A percentile compares a stretch with the other conserved stretches of the same genome.
Conservation (phyloP, 2,329 filamentous ascomycete genomes). For the Penicillium occitanis region DNA sequence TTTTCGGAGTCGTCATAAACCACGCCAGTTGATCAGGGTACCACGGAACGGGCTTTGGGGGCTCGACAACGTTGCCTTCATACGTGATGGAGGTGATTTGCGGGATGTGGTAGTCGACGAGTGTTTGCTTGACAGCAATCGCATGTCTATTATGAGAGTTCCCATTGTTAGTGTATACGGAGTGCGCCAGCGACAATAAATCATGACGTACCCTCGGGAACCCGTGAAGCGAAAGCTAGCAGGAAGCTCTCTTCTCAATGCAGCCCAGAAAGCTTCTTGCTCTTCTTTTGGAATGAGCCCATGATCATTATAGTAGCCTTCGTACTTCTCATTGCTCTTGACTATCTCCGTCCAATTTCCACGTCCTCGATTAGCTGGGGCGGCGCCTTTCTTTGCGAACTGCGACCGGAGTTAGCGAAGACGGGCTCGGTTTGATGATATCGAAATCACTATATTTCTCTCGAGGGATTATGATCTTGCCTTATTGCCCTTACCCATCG, state of each 20-base stretch:
- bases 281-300: constrained; percentile 76
- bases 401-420: constrained; percentile 8
- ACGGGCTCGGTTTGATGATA: not conserved
- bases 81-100: constrained; percentile 81
- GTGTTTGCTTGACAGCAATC: constrained; percentile 82
- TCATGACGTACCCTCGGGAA: constrained; percentile 70
- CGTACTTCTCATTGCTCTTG: constrained; percentile 80
- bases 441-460: not conserved
- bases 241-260: constrained; percentile 79
- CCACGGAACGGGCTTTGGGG: constrained; percentile 81
- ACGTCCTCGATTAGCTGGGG: constrained; percentile 41
- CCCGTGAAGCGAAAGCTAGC: constrained; percentile 98
- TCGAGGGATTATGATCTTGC: not conserved
- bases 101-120: constrained; percentile 86
- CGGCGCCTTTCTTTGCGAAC: constrained; percentile 31
- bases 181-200: not conserved
- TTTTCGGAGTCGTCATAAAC: constrained; percentile 98
- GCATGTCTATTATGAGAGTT: constrained; percentile 65
- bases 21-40: constrained; percentile 94
- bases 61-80: constrained; percentile 78
- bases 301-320: constrained; percentile 80
- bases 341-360: constrained; percentile 60
- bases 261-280: constrained; percentile 77
- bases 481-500: constrained; percentile 23
- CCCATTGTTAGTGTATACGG: not conserved